A percentile compares a stretch with the other conserved stretches of the same genome.
phyloP scores from a whole-genome alignment of 2,329 filamentous ascomycete species.

The Hysterium pulicare region DNA sequence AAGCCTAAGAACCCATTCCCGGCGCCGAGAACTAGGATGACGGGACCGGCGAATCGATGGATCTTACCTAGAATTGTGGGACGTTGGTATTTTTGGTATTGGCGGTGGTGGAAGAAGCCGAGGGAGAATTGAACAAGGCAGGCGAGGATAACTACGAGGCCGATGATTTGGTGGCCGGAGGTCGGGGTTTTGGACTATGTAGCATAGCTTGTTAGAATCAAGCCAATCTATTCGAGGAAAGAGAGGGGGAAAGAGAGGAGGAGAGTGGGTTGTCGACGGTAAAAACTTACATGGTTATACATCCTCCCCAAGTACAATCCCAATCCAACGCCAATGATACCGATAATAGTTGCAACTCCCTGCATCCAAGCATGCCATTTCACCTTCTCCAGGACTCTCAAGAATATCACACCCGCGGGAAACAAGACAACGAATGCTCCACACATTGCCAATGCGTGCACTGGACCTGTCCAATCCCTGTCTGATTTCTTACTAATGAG shows the following conservation, averaged over 20 bases:
- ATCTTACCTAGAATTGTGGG: conserved; percentile 14
- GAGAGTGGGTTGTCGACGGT: background rate
- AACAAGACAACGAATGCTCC: conserved; percentile 54
- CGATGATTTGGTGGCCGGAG: conserved; percentile 32
- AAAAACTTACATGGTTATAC: conserved; percentile 54
- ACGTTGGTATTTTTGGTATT: conserved; percentile 10
- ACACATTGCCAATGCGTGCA: conserved; percentile 52
- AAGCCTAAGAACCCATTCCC: conserved; percentile 21
- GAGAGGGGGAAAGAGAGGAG: background rate
- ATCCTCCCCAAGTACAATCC: conserved; percentile 53
- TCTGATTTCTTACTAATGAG: conserved; percentile 14
- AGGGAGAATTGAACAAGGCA: conserved; percentile 15
- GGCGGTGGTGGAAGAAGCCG: conserved; percentile 14
- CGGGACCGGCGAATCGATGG: conserved; percentile 15
- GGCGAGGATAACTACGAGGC: conserved; percentile 12
- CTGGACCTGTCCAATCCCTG: conserved; percentile 19
- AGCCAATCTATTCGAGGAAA: background rate
- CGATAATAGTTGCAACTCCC: conserved; percentile 46
- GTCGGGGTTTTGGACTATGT: conserved; percentile 52
- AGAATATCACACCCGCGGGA: conserved; percentile 54
- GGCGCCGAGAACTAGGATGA: conserved; percentile 15
- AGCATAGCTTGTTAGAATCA: too few species aligned
- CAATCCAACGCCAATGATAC: conserved; percentile 50
- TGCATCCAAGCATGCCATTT: conserved; percentile 57
- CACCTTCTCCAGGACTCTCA: conserved; percentile 52